Conservation (phyloP, 805 yeast genomes). For the Candida insectorum region DNA sequence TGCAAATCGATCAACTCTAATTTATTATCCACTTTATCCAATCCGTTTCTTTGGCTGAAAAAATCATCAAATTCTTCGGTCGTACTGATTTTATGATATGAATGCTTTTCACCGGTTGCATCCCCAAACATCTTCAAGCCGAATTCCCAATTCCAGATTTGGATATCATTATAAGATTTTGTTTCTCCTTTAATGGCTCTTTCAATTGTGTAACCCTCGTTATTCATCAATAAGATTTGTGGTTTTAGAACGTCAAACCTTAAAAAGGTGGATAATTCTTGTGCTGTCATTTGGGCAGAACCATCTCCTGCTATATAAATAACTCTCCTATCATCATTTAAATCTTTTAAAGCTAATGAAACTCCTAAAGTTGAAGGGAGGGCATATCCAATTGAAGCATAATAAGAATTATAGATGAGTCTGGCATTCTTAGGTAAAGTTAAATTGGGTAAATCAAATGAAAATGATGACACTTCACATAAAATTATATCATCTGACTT, state of each 20-base stretch:
- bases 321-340: conserved; percentile 49
- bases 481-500: conserved; percentile 68
- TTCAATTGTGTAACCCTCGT: conserved; percentile 88
- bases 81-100: conserved; percentile 17
- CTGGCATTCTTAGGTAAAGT: conserved; percentile 53
- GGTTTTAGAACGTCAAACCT: conserved; percentile 52
- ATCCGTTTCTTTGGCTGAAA: conserved; percentile 1
- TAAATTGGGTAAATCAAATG: conserved; percentile 72
- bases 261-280: conserved; percentile 69
- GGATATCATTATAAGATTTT: conserved; percentile 76
- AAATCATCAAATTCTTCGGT: conserved; percentile 18
- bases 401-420: conserved; percentile 66
- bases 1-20: conserved; percentile 23
- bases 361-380: conserved; percentile 85
- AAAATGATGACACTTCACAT: conserved; percentile 80
- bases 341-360: conserved; percentile 66
- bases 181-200: conserved; percentile 78
- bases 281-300: conserved; percentile 90
- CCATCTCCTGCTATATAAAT: conserved; percentile 88
- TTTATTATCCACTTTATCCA: conserved; percentile 9
- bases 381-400: conserved; percentile 85
- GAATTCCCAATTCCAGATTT: conserved; percentile 78
- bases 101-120: conserved; percentile 18
- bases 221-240: conserved; percentile 72
- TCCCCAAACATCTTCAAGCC: conserved; percentile 66